Base-by-base conservation (phyloP, 139 green algal genomes). In the Tetraselmis striata region DNA sequence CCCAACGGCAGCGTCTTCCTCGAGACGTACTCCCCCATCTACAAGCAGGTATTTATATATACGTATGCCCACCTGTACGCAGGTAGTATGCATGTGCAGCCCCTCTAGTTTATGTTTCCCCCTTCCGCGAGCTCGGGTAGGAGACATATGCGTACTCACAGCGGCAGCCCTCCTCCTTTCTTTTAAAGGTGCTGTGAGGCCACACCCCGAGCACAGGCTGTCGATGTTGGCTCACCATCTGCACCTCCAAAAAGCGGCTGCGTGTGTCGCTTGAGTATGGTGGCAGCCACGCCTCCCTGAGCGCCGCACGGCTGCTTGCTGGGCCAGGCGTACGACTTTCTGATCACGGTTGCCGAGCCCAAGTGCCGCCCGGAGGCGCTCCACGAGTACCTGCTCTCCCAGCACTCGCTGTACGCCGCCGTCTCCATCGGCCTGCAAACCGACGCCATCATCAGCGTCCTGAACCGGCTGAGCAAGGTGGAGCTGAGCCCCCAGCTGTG, bases 281-380 rank as follows among this genome's bases (percentile, higher is more conserved):
- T n/a, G n/a, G n/a, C n/a, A n/a, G n/a, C n/a, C n/a, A n/a, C n/a
- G n/a, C n/a, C n/a, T n/a, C n/a, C n/a, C n/a, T n/a, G n/a, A n/a
- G n/a, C n/a, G n/a, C n/a, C n/a, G n/a, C n/a, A n/a, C n/a, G n/a
- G n/a, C n/a, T n/a, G n/a, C n/a, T n/a, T n/a, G n/a, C n/a, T n/a
- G n/a, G n/a, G 24, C 2, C 90, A 97, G 86, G 96, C 96, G 2
- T 98, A 98, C 82, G 96, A 99, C 88, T 99, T 99, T 82, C 87
- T 99, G 0, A 98, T 99, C 77, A 94, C 96, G 26, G 94, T 99
- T n/a, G 93, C 97, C 1, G 97, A 98, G 91, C 95, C 95, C 5
- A 92, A 98, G 11, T 97, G 93, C 78, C 89, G 95, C 0, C 95
- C 96, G 1, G 94, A 99, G 89, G 85, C 77, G 30, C 83, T 98